Conservation (phyloP, 306 rosid genomes). For the Prunus mongolica region DNA sequence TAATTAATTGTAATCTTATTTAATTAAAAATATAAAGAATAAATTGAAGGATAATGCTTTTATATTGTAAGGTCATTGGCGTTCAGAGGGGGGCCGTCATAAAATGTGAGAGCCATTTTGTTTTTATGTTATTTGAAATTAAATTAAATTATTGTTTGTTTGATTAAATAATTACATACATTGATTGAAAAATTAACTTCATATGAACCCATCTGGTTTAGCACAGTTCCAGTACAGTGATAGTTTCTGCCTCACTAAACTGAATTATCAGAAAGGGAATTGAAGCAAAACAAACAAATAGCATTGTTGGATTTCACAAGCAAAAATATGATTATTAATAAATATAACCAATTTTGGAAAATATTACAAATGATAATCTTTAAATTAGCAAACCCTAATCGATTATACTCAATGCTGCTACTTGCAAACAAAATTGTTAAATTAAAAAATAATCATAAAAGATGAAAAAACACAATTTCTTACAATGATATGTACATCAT, state of each 20-base stretch:
- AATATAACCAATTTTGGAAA: slow-evolving; percentile 12
- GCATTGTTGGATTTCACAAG: neutral
- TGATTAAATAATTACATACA: too few species aligned
- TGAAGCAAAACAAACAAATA: neutral
- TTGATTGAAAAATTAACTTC: too few species aligned
- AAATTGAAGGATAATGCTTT: too few species aligned
- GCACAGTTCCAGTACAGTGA: neutral
- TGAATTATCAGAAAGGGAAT: neutral
- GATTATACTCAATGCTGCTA: slow-evolving; percentile 34
- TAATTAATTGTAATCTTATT: too few species aligned
- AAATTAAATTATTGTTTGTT: too few species aligned
- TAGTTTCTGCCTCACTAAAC: neutral
- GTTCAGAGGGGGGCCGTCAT: too few species aligned
- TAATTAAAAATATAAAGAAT: too few species aligned
- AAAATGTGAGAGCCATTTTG: too few species aligned
- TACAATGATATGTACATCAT: slow-evolving; percentile 75
- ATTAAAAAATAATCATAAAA: slow-evolving; percentile 17
- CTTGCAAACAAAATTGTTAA: slow-evolving; percentile 27
- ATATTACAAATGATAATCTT: slow-evolving; percentile 41
- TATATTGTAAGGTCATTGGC: too few species aligned
- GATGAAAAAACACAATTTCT: slow-evolving; percentile 31
- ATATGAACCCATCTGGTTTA: too few species aligned
- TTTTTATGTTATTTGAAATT: too few species aligned
- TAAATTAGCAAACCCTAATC: slow-evolving; percentile 36
- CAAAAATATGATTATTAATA: slow-evolving; percentile 12